Evolutionary conservation across 371 early-diverging fungal species (phyloP), one percentile per base, ranked within the genome.

Genomic region (Modicella reniformis): DNA sequence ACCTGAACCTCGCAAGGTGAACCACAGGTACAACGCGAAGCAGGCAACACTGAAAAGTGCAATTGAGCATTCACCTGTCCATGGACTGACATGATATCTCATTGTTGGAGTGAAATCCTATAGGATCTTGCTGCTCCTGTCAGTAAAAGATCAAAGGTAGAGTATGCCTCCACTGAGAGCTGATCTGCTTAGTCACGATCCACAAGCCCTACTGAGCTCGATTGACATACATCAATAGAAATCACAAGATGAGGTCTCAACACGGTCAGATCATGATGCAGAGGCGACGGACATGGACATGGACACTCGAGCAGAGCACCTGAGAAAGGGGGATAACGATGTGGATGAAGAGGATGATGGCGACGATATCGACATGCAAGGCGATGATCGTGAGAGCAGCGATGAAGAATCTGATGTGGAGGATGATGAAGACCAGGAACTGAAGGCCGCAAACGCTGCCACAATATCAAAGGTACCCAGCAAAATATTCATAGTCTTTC

Each of bases 401-500:
- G 73, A 62, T 25, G 61, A 68, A 12, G 79, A 68, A n/a, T 55
- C 62, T 2, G 70, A 77, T n/a, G 59, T 76, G 0, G 77, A 77
- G 12, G 77, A 76, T 25, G 77, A 76, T 8, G 77, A 67, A 29
- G 77, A 76, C 37, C 72, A 72, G 28, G 77, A 76, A 48, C 33
- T 76, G 32, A 59, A 56, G 28, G 51, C n/a, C n/a, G n/a, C 57
- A 37, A 71, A 56, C 33, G 47, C 67, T 33, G 48, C 13, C 26
- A 41, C 53, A 17, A 23, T n/a, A 30, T 40, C 34, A 21, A 69
- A 62, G 53, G 72, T 77, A 69, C 15, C 41, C 13, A 21, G 15
- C 23, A 61, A 34, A n/a, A 4, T 23, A 28, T 2, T n/a, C 19
- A 44, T 37, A 25, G 21, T 19, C 21, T 19, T 19, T 19, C 17